Base-by-base conservation (phyloP, 768 basidiomycete genomes). In the Leccinum longicurvipes region DNA sequence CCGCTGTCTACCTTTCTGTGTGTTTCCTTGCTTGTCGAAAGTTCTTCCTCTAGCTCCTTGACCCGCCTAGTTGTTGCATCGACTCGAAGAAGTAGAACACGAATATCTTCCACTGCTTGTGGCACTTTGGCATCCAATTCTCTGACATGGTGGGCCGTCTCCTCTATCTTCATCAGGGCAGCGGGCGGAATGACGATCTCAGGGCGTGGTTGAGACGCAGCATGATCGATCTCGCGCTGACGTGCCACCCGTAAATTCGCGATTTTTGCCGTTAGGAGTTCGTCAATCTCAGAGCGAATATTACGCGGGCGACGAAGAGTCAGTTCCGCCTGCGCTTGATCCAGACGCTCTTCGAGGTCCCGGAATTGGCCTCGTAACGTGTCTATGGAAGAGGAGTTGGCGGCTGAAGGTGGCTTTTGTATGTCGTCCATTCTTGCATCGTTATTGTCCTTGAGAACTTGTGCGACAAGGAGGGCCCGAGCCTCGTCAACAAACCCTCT, bases 311-410 rank as follows among this genome's bases (percentile, higher is more conserved):
- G 67, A 39, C 53, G 58, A 27, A 73, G 57, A n/a, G 72, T 68
- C 17, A 73, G 55, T 29, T 67, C 66, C 6, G 72, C 60, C 9
- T 63, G 67, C 7, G 64, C 57, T 50, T 72, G 68, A n/a, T 71
- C 70, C 8, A 73, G 53, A n/a, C 62, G 62, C 31, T 70, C 62
- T 48, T 67, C 70, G 15, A 72, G 58, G 24, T 66, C 53, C 28
- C 29, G 61, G 12, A 73, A 21, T 25, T 50, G 64, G 46, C 11
- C 53, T 51, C 32, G 61, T 47, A 71, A 47, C 6, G 56, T 50
- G 34, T 62, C 56, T 6, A 61, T 24, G 11, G 17, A 21, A 23
- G 39, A 24, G n/a, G 41, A 1, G 6, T 57, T 28, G 14, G 29
- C 9, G 39, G 4, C 31, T 11, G 57, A 42, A 17, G 42, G 8